These are phyloP conservation scores for Aspergillus aculeatus DNA, from an alignment of 2,329 filamentous ascomycete species.

Conservation along the genomic window DNA sequence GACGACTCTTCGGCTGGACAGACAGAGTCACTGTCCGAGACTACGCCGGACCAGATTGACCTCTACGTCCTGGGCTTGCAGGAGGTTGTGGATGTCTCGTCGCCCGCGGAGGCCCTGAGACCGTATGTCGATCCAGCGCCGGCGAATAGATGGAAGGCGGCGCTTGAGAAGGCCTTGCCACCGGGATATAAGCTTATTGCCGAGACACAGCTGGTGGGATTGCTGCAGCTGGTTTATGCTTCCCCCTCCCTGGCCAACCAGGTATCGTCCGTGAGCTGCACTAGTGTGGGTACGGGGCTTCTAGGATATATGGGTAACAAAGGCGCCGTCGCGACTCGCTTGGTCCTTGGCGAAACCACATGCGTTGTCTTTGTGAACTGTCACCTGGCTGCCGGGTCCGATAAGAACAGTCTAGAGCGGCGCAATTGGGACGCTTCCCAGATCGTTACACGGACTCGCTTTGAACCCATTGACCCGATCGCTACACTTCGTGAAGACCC, in stretches of 20 bases:
- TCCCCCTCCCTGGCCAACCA: conserved; percentile 71
- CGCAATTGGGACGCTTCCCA: conserved; percentile 88
- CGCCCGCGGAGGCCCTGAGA: conserved; percentile 73
- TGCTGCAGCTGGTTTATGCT: conserved; percentile 82
- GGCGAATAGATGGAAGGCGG: conserved; percentile 76
- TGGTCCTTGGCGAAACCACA: conserved; percentile 87
- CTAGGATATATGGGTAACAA: conserved; percentile 97
- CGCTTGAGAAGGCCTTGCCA: conserved; percentile 72
- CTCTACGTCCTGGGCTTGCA: conserved; percentile 90
- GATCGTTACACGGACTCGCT: conserved; percentile 72
- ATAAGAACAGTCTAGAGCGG: conserved; percentile 73
- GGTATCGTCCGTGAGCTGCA: conserved; percentile 78
- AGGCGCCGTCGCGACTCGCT: conserved; percentile 76
- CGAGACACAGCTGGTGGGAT: conserved; percentile 80
- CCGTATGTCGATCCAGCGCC: conserved; percentile 71
- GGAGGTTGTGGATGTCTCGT: conserved; percentile 84
- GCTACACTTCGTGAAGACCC: conserved; percentile 58
- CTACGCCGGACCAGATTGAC: conserved; percentile 64
- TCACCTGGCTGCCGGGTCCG: conserved; percentile 84
- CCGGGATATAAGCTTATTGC: conserved; percentile 72
- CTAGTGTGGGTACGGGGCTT: conserved; percentile 81
- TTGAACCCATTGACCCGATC: conserved; percentile 70
- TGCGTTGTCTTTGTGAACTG: conserved; percentile 86
- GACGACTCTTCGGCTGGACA: conserved; percentile 14
- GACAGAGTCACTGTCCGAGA: conserved; percentile 25